phyloP scores from a whole-genome alignment of 345 rosid species.

The Melastoma malabathricum region DNA sequence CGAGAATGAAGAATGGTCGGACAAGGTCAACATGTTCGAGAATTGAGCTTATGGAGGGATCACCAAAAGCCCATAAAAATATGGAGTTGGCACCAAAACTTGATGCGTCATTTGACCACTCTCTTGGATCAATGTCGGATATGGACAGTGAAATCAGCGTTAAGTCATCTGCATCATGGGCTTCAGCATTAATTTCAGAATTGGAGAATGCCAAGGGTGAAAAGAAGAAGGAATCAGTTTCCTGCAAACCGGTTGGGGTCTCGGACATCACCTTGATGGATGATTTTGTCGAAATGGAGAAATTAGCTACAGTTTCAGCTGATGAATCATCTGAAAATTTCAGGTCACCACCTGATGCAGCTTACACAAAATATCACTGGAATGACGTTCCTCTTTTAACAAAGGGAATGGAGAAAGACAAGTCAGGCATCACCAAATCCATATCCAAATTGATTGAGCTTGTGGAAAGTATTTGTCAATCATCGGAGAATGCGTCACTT shows the following conservation, averaged over 20 bases:
- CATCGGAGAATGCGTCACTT: conserved; percentile 14
- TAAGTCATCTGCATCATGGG: conserved; percentile 63
- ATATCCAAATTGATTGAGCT: conserved; percentile 49
- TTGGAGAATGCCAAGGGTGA: conserved; percentile 51
- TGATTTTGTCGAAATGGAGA: conserved; percentile 96
- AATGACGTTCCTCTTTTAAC: conserved; percentile 8
- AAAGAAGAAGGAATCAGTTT: conserved; percentile 28
- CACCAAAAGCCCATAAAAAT: conserved; percentile 26
- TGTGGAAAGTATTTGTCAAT: conserved; percentile 47
- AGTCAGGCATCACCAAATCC: conserved; percentile 37
- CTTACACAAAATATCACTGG: not conserved
- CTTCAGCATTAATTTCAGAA: conserved; percentile 65
- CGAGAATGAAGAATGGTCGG: conserved; percentile 46
- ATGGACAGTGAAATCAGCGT: conserved; percentile 58
- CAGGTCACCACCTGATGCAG: conserved; percentile 9
- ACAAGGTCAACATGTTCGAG: conserved; percentile 52
- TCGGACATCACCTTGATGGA: conserved; percentile 79
- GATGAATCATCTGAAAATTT: conserved; percentile 29
- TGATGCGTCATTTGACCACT: conserved; percentile 28
- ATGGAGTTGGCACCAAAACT: conserved; percentile 26
- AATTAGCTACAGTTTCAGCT: conserved; percentile 44
- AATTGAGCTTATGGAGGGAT: conserved; percentile 44
- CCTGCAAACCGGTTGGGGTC: conserved; percentile 38
- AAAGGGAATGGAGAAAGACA: conserved; percentile 14
- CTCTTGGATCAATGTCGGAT: conserved; percentile 52